A percentile compares a stretch with the other conserved stretches of the same genome.
These are phyloP conservation scores for Heimioporus sp. DNA, from an alignment of 768 basidiomycete genomes.

Conservation along the genomic window DNA sequence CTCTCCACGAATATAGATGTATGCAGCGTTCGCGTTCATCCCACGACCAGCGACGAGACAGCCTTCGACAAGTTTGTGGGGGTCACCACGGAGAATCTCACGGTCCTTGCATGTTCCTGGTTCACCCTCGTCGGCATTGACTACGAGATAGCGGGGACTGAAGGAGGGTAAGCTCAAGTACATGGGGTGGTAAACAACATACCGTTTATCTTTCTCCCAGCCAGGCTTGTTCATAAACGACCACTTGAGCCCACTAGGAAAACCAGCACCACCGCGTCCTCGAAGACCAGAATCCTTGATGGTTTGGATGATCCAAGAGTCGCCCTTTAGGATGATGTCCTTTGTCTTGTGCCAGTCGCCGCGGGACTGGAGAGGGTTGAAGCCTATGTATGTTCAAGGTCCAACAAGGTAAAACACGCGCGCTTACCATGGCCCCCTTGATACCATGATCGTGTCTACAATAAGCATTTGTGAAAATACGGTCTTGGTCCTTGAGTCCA, in stretches of 20 bases:
- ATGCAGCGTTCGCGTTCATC: conserved; percentile 98
- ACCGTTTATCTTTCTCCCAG: conserved; percentile 94
- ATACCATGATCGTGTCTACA: conserved; percentile 87
- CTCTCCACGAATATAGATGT: conserved; percentile 99
- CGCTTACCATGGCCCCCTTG: conserved; percentile 81
- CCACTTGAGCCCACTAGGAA: conserved; percentile 97
- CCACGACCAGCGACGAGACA: conserved; percentile 94
- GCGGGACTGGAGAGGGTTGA: conserved; percentile 53
- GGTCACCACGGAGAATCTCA: conserved; percentile 96
- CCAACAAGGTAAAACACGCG: neutral
- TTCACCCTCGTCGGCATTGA: conserved; percentile 98
- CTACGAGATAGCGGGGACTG: conserved; percentile 93
- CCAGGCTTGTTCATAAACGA: conserved; percentile 99
- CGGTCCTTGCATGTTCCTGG: conserved; percentile 99
- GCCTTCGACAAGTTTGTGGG: conserved; percentile 97
- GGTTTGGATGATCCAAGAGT: conserved; percentile 94
- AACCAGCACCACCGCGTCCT: conserved; percentile 95
- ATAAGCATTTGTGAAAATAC: conserved; percentile 91
- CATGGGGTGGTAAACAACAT: conserved; percentile 9
- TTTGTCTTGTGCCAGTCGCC: conserved; percentile 99
- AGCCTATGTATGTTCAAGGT: neutral
- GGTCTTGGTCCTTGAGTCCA: conserved; percentile 91
- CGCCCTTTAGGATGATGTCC: conserved; percentile 92
- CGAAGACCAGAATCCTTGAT: conserved; percentile 96
- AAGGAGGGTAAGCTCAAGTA: neutral